Base-by-base conservation (phyloP, 148 eudicot genomes). In the Heliamphora exappendiculata region DNA sequence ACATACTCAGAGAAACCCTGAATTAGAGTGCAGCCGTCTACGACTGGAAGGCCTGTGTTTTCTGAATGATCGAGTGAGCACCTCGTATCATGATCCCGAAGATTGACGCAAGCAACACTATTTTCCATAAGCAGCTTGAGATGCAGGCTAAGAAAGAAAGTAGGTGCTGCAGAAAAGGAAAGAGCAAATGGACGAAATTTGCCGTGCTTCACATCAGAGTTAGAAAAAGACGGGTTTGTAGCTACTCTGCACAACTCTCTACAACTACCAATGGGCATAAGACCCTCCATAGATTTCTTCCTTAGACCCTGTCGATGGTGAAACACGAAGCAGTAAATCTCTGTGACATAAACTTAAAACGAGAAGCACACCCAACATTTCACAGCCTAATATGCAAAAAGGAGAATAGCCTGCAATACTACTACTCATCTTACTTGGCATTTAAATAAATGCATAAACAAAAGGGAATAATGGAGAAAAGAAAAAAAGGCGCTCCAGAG, bases 121-220 rank as follows among this genome's bases (percentile, higher is more conserved):
- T 76, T 87, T 75, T 93, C 88, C 94, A 93, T 88, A 60, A 92
- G 87, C 76, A 88, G 77, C 84, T 87, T 86, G 72, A 95, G 89
- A 84, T 93, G 97, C 71, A 92, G 83, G 78, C 83, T 86, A 36
- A 88, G 77, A 78, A 92, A 89, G 79, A 87, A 86, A 53, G 82
- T 81, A 69, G 94, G 97, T 5, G 97, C 90, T 66, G 97, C 88
- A 81, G 82, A 54, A 79, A 88, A 92, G n/a, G 92, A 82, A 60
- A 89, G 83, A 75, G 93, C 86, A 86, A 87, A 82, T 41, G 91
- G 80, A 70, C 88, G 89, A 75, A 88, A 79, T 24, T 69, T 83
- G 51, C 82, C 88, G 44, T 44, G 84, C 80, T 79, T 86, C 70
- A 70, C 83, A 75, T 77, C 83, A 66, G 59, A 76, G 66, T 71